Percentiles rank a stretch among this genome's conserved stretches.
Evolutionary conservation across 345 rosid species (phyloP).

Genomic region (Populus ilicifolia): DNA sequence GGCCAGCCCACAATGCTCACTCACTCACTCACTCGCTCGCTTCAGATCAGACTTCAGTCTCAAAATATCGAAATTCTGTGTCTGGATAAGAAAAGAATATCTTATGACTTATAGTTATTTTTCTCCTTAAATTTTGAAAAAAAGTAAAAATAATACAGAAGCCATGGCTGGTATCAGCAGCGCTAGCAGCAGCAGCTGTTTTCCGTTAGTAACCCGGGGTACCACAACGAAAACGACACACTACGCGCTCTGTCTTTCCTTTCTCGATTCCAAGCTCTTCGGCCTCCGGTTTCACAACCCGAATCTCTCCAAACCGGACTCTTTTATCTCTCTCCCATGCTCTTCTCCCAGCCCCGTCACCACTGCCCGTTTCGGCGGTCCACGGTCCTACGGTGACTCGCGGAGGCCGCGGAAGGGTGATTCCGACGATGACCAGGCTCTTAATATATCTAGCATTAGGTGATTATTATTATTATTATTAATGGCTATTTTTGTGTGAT

Average conservation of each 20-base stretch:
- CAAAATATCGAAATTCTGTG: neutral
- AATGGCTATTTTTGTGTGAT: neutral
- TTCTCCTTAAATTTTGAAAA: too few species aligned
- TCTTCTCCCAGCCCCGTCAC: slow-evolving; percentile 28
- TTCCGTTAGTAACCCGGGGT: slow-evolving; percentile 14
- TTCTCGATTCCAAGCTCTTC: slow-evolving; percentile 44
- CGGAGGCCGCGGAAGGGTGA: slow-evolving; percentile 45
- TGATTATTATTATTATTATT: neutral
- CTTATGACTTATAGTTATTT: too few species aligned
- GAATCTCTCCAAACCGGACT: slow-evolving; percentile 11
- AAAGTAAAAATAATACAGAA: too few species aligned
- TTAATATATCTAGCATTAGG: slow-evolving; percentile 64
- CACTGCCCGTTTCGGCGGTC: slow-evolving; percentile 55
- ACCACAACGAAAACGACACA: slow-evolving; percentile 25
- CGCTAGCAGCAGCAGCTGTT: slow-evolving; percentile 47
- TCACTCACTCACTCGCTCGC: neutral
- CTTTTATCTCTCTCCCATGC: slow-evolving; percentile 19
- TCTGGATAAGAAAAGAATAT: neutral
- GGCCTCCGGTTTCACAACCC: slow-evolving; percentile 39
- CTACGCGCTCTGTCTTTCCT: slow-evolving; percentile 18
- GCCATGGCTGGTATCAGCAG: slow-evolving; percentile 73
- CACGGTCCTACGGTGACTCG: slow-evolving; percentile 37
- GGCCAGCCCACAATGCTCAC: neutral
- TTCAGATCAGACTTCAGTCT: too few species aligned
- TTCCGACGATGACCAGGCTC: slow-evolving; percentile 54